phyloP scores from a whole-genome alignment of 2,329 filamentous ascomycete genomes.

The Cladosporium sp. region DNA sequence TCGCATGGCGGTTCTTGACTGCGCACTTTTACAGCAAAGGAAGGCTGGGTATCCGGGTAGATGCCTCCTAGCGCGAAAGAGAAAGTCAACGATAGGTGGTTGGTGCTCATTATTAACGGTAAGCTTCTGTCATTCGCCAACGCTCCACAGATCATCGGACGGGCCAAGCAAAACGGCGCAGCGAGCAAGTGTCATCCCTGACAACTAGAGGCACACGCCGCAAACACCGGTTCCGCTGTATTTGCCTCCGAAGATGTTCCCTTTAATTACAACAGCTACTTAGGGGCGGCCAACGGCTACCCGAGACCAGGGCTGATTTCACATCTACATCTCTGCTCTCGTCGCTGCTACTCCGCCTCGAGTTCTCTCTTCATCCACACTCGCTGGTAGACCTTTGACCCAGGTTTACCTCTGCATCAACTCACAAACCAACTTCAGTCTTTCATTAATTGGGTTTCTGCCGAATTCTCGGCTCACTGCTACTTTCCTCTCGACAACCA shows the following conservation, averaged over 20 bases:
- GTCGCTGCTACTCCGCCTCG: not conserved
- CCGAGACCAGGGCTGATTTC: constrained; percentile 11
- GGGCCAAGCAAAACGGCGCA: constrained; percentile 17
- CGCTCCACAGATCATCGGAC: constrained; percentile 11
- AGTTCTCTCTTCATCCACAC: constrained; percentile 1
- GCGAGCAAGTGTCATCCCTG: constrained; percentile 16
- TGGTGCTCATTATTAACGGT: constrained; percentile 5
- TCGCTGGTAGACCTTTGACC: constrained; percentile 15
- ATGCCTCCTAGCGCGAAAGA: not conserved
- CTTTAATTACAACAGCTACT: constrained; percentile 19
- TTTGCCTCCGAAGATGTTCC: constrained; percentile 13
- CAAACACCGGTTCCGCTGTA: constrained; percentile 12
- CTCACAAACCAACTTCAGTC: constrained; percentile 12
- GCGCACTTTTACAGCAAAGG: not conserved
- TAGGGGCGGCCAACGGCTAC: constrained; percentile 19
- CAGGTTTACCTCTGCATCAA: constrained; percentile 5
- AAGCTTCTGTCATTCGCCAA: constrained; percentile 18
- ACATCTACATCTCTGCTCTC: constrained; percentile 14
- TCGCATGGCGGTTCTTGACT: not conserved
- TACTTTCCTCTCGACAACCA: not conserved
- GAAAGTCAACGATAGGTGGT: constrained; percentile 9
- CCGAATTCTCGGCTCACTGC: not conserved
- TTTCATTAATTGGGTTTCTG: constrained; percentile 21
- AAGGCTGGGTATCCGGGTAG: constrained; percentile 11
- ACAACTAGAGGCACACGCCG: constrained; percentile 2